These are phyloP conservation scores for Solanum piurae DNA, from an alignment of 257 asterid genomes.

Conservation along the genomic window DNA sequence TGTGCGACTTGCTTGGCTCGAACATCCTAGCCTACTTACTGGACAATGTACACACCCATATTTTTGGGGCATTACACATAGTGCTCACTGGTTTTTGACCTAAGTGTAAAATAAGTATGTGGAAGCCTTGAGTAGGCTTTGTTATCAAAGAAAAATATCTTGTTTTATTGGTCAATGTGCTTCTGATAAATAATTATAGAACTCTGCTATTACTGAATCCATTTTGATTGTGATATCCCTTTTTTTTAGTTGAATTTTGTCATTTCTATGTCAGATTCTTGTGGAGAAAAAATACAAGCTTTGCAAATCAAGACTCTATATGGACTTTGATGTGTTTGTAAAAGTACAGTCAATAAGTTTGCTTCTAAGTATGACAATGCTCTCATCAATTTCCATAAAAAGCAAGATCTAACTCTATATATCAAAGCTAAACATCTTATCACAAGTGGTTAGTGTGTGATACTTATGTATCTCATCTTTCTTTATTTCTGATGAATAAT, in stretches of 20 bases:
- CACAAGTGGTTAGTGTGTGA: slow-evolving; percentile 50
- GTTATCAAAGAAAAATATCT: neutral
- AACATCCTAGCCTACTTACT: neutral
- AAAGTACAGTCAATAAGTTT: slow-evolving; percentile 87
- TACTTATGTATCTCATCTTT: neutral
- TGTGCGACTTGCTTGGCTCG: too few species aligned
- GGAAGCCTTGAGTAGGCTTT: neutral
- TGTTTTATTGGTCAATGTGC: neutral
- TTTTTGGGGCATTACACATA: neutral
- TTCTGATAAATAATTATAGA: neutral
- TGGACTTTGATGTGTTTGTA: slow-evolving; percentile 70
- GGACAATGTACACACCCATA: neutral
- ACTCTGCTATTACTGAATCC: neutral
- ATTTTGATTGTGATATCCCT: neutral
- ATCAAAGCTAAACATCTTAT: slow-evolving; percentile 57
- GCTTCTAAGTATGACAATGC: slow-evolving; percentile 71
- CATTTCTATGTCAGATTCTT: slow-evolving; percentile 37
- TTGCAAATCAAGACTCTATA: slow-evolving; percentile 84
- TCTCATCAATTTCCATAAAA: slow-evolving; percentile 76
- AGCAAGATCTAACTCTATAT: slow-evolving; percentile 72
- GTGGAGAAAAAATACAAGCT: slow-evolving; percentile 85
- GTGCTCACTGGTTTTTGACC: neutral
- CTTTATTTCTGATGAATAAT: neutral
- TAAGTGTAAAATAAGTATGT: neutral
- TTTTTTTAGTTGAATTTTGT: neutral